A percentile compares a stretch with the other conserved stretches of the same genome.
phyloP scores from a whole-genome alignment of 306 rosid species.

The Benincasa hispida region DNA sequence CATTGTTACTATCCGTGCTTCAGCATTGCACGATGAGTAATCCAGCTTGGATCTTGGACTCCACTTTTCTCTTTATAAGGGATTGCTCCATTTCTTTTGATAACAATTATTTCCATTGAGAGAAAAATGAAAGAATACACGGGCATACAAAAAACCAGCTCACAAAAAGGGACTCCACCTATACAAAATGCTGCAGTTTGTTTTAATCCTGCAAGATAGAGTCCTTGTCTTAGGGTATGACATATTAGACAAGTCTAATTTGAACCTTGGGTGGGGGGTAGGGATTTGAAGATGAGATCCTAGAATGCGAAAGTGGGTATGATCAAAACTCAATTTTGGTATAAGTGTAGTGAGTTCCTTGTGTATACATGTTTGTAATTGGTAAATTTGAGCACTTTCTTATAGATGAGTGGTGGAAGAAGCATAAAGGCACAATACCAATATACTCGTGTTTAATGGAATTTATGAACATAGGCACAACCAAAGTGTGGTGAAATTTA shows the following conservation, averaged over 20 bases:
- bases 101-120: too few species aligned
- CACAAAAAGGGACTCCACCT: too few species aligned
- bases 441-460: not conserved
- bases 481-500: not conserved
- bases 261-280: too few species aligned
- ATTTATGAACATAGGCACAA: not conserved
- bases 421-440: not conserved
- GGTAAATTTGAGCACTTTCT: not conserved
- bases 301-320: not conserved
- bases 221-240: not conserved
- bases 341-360: not conserved
- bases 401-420: not conserved
- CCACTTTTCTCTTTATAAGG: not conserved
- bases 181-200: not conserved
- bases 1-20: not conserved
- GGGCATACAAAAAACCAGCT: too few species aligned
- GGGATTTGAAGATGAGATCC: not conserved
- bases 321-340: not conserved
- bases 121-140: too few species aligned
- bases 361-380: not conserved
- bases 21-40: not conserved
- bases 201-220: not conserved
- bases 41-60: not conserved
- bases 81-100: not conserved
- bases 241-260: not conserved